phyloP scores from a whole-genome alignment of 768 basidiomycete genomes.

The Lentinula aciculospora region DNA sequence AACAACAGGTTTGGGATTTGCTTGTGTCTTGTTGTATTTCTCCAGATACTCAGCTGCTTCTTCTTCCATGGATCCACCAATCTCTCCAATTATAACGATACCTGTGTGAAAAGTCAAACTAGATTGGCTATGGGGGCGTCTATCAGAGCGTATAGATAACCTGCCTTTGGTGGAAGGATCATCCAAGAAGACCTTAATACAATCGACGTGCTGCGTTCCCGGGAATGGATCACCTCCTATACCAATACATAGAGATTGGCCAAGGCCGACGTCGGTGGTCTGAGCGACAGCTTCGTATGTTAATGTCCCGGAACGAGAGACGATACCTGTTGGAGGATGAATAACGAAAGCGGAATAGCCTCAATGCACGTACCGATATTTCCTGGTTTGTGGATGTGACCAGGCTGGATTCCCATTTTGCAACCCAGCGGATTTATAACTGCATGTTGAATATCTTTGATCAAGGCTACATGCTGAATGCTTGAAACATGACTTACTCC shows the following conservation, averaged over 20 bases:
- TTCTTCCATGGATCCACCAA: constrained; percentile 99
- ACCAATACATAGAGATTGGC: constrained; percentile 93
- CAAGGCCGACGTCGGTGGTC: constrained; percentile 92
- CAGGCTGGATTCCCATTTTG: constrained; percentile 99
- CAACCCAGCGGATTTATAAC: constrained; percentile 96
- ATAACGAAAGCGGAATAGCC: not conserved
- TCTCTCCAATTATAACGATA: constrained; percentile 98
- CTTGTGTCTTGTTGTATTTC: constrained; percentile 84
- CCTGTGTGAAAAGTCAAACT: constrained; percentile 34
- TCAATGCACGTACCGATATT: constrained; percentile 66
- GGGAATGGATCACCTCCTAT: constrained; percentile 98
- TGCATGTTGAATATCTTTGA: constrained; percentile 12
- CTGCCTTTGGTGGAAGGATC: constrained; percentile 90
- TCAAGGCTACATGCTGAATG: not conserved
- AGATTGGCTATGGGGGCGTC: constrained; percentile 4
- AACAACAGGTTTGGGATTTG: constrained; percentile 90
- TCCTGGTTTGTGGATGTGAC: constrained; percentile 95
- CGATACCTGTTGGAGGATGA: constrained; percentile 56
- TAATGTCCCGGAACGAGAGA: constrained; percentile 91
- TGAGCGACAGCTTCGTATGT: constrained; percentile 99
- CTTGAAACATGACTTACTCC: constrained; percentile 30
- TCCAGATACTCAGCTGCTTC: constrained; percentile 97
- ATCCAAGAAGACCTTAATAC: constrained; percentile 92
- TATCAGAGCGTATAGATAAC: constrained; percentile 9
- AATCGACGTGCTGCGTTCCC: constrained; percentile 93